phyloP scores from a whole-genome alignment of 441 rosid species.

The Codiaeum variegatum region DNA sequence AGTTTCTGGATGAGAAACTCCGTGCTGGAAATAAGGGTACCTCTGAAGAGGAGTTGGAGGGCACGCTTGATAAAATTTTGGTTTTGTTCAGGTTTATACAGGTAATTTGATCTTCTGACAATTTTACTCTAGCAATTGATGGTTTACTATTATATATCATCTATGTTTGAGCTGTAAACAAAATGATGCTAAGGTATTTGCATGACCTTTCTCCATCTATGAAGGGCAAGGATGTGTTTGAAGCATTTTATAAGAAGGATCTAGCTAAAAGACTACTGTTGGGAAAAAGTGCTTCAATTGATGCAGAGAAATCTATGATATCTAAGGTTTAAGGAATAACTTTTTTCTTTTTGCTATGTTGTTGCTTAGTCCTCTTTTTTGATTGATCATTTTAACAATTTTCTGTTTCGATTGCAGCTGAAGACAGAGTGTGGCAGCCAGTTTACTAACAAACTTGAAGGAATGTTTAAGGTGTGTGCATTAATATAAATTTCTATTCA shows the following conservation, averaged over 20 bases:
- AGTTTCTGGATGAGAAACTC: slow-evolving; percentile 96
- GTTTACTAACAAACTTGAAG: slow-evolving; percentile 97
- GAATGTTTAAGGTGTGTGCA: slow-evolving; percentile 87
- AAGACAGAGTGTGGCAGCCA: slow-evolving; percentile 99
- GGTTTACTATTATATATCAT: not conserved
- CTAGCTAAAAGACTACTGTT: slow-evolving; percentile 91
- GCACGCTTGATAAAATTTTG: slow-evolving; percentile 90
- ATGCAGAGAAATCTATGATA: slow-evolving; percentile 99
- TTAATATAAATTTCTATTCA: not conserved
- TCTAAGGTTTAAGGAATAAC: slow-evolving; percentile 60
- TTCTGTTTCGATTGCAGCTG: slow-evolving; percentile 53
- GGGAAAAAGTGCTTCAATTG: slow-evolving; percentile 97
- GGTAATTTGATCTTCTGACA: slow-evolving; percentile 39
- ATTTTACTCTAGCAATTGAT: not conserved
- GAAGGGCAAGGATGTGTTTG: slow-evolving; percentile 96
- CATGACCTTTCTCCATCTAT: slow-evolving; percentile 16
- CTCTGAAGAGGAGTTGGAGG: slow-evolving; percentile 99
- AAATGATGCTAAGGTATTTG: slow-evolving; percentile 18
- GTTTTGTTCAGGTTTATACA: slow-evolving; percentile 97
- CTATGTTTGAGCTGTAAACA: slow-evolving; percentile 12
- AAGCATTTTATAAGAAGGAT: slow-evolving; percentile 98
- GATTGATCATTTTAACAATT: slow-evolving; percentile 25
- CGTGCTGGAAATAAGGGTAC: slow-evolving; percentile 99
- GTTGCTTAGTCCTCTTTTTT: slow-evolving; percentile 2
- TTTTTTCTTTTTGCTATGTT: slow-evolving; percentile 2